These are phyloP conservation scores for Penicillium nucicola DNA, from an alignment of 495 filamentous ascomycete species.

Conservation along the genomic window DNA sequence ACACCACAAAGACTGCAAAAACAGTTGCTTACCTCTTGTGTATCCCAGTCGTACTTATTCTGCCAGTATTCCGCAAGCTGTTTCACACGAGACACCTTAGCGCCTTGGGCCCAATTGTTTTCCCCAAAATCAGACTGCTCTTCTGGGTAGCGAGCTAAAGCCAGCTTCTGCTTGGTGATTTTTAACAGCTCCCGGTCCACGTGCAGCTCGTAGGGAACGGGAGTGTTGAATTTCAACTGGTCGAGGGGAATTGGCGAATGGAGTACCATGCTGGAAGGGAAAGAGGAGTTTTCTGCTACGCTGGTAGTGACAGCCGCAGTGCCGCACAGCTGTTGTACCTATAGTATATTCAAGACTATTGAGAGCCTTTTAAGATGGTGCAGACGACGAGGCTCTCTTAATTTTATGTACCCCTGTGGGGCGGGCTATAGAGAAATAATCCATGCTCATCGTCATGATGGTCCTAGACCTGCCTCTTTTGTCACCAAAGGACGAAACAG, in stretches of 20 bases:
- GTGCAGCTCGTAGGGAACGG: conserved; percentile 13
- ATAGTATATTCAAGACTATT: no score
- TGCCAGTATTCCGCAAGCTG: conserved; percentile 48
- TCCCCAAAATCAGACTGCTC: conserved; percentile 18
- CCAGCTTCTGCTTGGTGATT: conserved; percentile 14
- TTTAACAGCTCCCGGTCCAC: conserved; percentile 15
- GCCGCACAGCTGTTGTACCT: no score
- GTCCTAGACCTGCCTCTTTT: no score
- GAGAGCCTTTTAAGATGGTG: no score
- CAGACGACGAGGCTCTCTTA: no score
- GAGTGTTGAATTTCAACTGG: conserved; percentile 13
- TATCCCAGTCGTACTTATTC: conserved; percentile 42
- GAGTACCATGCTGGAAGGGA: background rate
- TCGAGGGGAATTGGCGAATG: background rate
- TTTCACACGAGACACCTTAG: conserved; percentile 51
- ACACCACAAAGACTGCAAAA: no score
- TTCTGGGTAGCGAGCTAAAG: conserved; percentile 16
- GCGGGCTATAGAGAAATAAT: no score
- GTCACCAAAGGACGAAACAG: no score
- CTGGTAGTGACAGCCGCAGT: no score
- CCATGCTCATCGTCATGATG: no score
- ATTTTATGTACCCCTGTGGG: no score
- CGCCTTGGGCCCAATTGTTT: conserved; percentile 39
- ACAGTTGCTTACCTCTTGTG: no score
- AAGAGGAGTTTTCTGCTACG: background rate